Percentiles rank a stretch among this genome's conserved stretches.
phyloP scores from a whole-genome alignment of 2,329 filamentous ascomycete genomes.

The Hansfordia pulvinata region DNA sequence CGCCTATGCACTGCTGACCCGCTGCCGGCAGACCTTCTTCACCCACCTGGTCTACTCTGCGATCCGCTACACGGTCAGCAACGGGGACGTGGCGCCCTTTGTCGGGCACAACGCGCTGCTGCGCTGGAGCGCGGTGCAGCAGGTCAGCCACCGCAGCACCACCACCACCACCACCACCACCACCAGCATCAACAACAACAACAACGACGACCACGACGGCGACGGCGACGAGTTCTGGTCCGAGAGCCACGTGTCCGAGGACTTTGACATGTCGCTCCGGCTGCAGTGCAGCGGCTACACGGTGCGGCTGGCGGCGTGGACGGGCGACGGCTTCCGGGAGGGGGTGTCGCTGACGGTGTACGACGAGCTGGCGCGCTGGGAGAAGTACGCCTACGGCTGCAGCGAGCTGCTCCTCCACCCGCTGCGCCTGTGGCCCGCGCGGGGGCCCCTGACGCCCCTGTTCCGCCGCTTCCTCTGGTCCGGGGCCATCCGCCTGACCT shows the following conservation, averaged over 20 bases:
- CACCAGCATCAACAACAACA: too few relatives aligned
- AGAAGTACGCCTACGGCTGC: slow-evolving; percentile 61
- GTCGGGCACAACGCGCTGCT: slow-evolving; percentile 69
- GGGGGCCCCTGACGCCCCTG: slow-evolving; percentile 51
- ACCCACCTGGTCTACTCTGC: slow-evolving; percentile 66
- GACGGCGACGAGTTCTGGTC: slow-evolving; percentile 59
- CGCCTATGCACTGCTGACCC: too few relatives aligned
- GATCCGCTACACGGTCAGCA: slow-evolving; percentile 56
- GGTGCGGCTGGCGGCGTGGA: slow-evolving; percentile 56
- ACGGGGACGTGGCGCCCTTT: slow-evolving; percentile 61
- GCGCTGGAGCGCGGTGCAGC: slow-evolving; percentile 52
- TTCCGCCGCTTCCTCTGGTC: slow-evolving; percentile 47
- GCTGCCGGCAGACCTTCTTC: slow-evolving; percentile 57
- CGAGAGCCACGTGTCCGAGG: slow-evolving; percentile 62
- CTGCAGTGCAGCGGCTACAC: slow-evolving; percentile 56
- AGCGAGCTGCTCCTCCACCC: slow-evolving; percentile 61
- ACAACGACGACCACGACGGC: too few relatives aligned
- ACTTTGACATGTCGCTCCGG: slow-evolving; percentile 63
- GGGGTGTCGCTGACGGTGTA: slow-evolving; percentile 62
- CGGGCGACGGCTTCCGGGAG: slow-evolving; percentile 57
- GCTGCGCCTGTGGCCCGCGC: slow-evolving; percentile 43
- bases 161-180: too few relatives aligned
- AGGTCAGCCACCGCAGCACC: slow-evolving; percentile 41
- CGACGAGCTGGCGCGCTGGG: slow-evolving; percentile 58
- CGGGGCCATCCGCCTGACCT: slow-evolving; percentile 48